Percentiles rank a stretch among this genome's conserved stretches.
Conservation (phyloP, 139 green algal genomes). For the Diplosphaera chodatii region DNA sequence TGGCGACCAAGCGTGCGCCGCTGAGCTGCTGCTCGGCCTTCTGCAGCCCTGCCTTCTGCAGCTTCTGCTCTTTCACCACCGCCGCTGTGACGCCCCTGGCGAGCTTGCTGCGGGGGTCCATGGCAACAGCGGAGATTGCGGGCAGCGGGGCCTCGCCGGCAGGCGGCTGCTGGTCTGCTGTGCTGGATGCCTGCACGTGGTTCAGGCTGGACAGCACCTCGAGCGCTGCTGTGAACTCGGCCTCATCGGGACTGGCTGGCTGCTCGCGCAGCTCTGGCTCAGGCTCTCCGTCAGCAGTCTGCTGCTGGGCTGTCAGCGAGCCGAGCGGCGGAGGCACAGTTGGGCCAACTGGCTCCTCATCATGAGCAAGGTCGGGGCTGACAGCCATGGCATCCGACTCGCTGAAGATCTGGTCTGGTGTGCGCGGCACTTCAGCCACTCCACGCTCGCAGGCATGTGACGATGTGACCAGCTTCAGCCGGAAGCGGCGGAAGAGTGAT, state of each 20-base stretch:
- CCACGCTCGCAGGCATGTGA: constrained; percentile 46
- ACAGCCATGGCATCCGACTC: constrained; percentile 67
- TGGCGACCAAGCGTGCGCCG: constrained; percentile 36
- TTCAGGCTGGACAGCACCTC: not conserved
- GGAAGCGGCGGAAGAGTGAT: constrained; percentile 29
- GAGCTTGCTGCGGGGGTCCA: not conserved
- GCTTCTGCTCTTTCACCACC: not conserved
- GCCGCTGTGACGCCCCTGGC: not conserved
- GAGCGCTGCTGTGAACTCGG: not conserved
- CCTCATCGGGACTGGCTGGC: not conserved
- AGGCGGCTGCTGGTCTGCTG: constrained; percentile 13
- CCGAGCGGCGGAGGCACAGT: not conserved
- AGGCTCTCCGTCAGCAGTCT: not conserved
- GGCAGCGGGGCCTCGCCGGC: not conserved
- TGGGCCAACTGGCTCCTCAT: not conserved
- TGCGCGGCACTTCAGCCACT: constrained; percentile 20
- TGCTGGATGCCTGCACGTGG: constrained; percentile 6
- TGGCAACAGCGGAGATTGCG: too few species aligned
- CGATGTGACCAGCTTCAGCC: constrained; percentile 62
- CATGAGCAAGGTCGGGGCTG: not conserved
- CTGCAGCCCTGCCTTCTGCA: not conserved
- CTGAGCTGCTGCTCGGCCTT: constrained; percentile 12
- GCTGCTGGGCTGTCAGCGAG: not conserved
- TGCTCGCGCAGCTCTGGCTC: not conserved
- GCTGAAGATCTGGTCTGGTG: constrained; percentile 27